Percentiles rank a stretch among this genome's conserved stretches.
Conservation (phyloP, 805 yeast species). For the Huiozyma sinensis region DNA sequence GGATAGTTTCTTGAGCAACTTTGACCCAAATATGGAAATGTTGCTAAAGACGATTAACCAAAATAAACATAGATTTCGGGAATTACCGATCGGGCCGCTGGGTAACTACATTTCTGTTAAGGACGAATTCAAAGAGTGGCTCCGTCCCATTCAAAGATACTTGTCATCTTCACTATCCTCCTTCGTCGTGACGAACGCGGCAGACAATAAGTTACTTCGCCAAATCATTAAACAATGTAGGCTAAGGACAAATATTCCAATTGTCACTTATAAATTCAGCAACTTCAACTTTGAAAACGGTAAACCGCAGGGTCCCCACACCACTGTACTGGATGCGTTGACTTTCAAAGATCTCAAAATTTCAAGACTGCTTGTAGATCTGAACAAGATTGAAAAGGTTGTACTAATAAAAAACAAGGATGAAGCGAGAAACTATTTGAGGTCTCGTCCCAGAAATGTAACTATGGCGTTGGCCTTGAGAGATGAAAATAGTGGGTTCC, state of each 20-base stretch:
- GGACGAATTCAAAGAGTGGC: conserved; percentile 43
- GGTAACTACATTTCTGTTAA: conserved; percentile 54
- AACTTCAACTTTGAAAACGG: conserved; percentile 40
- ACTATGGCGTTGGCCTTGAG: conserved; percentile 33
- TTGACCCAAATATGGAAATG: conserved; percentile 36
- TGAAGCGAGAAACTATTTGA: conserved; percentile 39
- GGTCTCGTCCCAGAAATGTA: conserved; percentile 32
- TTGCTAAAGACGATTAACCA: conserved; percentile 34
- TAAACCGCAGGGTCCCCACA: conserved; percentile 32
- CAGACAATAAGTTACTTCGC: conserved; percentile 43
- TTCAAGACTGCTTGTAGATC: conserved; percentile 54
- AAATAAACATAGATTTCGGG: conserved; percentile 31
- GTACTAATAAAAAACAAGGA: conserved; percentile 41
- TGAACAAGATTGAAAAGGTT: conserved; percentile 45
- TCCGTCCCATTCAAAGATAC: conserved; percentile 45
- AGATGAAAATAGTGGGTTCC: conserved; percentile 35
- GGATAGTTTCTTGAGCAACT: conserved; percentile 33
- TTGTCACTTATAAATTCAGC: conserved; percentile 27
- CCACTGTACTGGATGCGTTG: conserved; percentile 52
- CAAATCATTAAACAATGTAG: conserved; percentile 26
- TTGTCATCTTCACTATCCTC: conserved; percentile 43
- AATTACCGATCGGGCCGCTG: conserved; percentile 69
- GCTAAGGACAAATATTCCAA: conserved; percentile 36
- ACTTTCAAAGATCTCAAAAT: conserved; percentile 44
- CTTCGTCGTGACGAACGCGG: conserved; percentile 55